Base-by-base conservation (phyloP, 768 basidiomycete genomes). In the Stropharia rugosoannulata region DNA sequence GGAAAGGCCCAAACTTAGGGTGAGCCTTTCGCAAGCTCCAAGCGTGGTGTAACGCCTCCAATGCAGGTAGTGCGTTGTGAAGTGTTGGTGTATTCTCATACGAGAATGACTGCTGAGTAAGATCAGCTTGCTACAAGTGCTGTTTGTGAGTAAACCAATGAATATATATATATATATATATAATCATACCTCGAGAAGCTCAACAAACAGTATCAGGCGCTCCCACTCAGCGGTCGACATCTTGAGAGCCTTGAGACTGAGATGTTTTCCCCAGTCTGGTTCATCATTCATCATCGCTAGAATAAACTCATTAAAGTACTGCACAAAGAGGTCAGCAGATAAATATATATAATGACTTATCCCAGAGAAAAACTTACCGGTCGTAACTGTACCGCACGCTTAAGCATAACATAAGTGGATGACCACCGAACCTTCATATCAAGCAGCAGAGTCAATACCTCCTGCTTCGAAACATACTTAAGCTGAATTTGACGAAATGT, bases 61-160 rank as follows among this genome's bases (percentile, higher is more conserved):
- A 57, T 0, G 64, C 66, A 15, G 64, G 66, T 11, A 67, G 62
- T 0, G 62, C 65, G 5, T 62, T 61, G 37, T 66, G 63, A 16
- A 68, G 64, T 19, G 65, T 63, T 4, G 66, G 65, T 1, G 42
- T 3, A 0, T 19, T 44, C 0, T 40, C 61, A 6, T 59, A 54
- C 1, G 62, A 63, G 22, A 63, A 65, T 7, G 61, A 57, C 5
- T 65, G 62, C 51, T 65, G 64, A 7, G 41, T 22, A 9, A 18
- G 41, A 43, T 43, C 41, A 18, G 41, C 41, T 16, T 18, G 22
- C 41, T 43, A 43, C 7, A 16, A 15, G 16, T 13, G 8, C 16
- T 2, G 7, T 9, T 16, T 16, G 10, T 16, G 7, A 43, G 3
- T 16, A 18, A 43, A 18, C n/a, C n/a, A n/a, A n/a, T n/a, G 41